Percentiles rank a stretch among this genome's conserved stretches.
phyloP scores from a whole-genome alignment of 805 yeast species.

The Candida nitratophila region DNA sequence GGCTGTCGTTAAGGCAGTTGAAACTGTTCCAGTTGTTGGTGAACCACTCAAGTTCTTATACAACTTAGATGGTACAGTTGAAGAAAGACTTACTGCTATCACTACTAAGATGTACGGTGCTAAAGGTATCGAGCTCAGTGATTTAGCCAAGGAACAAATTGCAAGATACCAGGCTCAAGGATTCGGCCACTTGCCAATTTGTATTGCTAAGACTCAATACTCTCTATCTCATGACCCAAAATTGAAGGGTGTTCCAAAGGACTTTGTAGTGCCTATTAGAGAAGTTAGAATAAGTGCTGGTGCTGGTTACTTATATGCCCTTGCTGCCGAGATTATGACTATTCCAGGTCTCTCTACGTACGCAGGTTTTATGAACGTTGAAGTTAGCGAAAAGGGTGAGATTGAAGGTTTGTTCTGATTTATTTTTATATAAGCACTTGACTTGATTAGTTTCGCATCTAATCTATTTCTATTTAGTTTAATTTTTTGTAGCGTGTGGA shows the following conservation, averaged over 20 bases:
- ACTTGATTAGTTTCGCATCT: no score
- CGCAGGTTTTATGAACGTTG: slow-evolving; percentile 83
- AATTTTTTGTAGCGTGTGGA: neutral
- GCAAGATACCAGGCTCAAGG: slow-evolving; percentile 67
- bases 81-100: slow-evolving; percentile 58
- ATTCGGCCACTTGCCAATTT: slow-evolving; percentile 69
- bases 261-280: slow-evolving; percentile 73
- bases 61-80: slow-evolving; percentile 50
- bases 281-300: slow-evolving; percentile 82
- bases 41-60: slow-evolving; percentile 43
- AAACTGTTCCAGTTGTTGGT: slow-evolving; percentile 26
- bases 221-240: slow-evolving; percentile 78
- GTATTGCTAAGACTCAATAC: slow-evolving; percentile 83
- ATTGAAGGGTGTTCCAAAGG: slow-evolving; percentile 78
- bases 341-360: slow-evolving; percentile 84
- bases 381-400: slow-evolving; percentile 72
- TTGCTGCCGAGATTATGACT: slow-evolving; percentile 82
- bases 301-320: slow-evolving; percentile 79
- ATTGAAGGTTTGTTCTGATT: slow-evolving; percentile 67
- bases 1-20: slow-evolving; percentile 58
- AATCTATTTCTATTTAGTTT: neutral
- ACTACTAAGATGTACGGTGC: slow-evolving; percentile 80
- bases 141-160: slow-evolving; percentile 63
- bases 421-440: neutral
- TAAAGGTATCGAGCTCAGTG: slow-evolving; percentile 58